Conservation (phyloP, 2,329 filamentous ascomycete species). For the Colletotrichum plurivorum region DNA sequence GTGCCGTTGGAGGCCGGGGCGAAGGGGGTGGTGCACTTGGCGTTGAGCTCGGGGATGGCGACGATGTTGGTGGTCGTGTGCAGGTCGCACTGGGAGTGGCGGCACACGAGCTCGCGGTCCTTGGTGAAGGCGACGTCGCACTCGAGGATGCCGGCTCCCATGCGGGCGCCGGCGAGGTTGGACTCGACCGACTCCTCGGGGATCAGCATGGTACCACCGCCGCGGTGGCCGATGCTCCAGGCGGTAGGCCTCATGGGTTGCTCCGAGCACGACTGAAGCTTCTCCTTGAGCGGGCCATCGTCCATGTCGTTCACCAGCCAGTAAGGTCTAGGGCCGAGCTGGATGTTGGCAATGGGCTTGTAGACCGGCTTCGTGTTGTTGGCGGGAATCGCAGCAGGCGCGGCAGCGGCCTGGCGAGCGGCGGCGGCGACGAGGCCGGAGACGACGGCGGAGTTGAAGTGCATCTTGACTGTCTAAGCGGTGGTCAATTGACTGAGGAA, state of each 20-base stretch:
- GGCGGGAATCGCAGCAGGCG: slow-evolving; percentile 7
- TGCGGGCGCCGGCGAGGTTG: slow-evolving; percentile 73
- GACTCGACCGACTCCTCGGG: slow-evolving; percentile 75
- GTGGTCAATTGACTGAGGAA: neutral
- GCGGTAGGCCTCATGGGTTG: slow-evolving; percentile 62
- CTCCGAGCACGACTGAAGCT: slow-evolving; percentile 71
- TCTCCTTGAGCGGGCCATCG: slow-evolving; percentile 69
- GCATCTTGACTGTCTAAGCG: slow-evolving; percentile 46
- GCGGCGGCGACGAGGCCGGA: slow-evolving; percentile 47
- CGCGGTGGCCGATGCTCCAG: slow-evolving; percentile 74
- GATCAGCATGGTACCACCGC: slow-evolving; percentile 72
- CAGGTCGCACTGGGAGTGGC: slow-evolving; percentile 77
- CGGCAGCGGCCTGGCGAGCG: slow-evolving; percentile 32
- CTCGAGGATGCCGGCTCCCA: slow-evolving; percentile 77
- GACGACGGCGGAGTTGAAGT: slow-evolving; percentile 47
- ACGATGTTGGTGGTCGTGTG: slow-evolving; percentile 80
- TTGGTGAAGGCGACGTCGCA: slow-evolving; percentile 78
- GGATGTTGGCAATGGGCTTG: slow-evolving; percentile 62
- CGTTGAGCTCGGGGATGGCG: slow-evolving; percentile 70
- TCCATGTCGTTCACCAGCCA: slow-evolving; percentile 76
- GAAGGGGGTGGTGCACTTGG: slow-evolving; percentile 76
- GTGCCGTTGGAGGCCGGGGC: slow-evolving; percentile 65
- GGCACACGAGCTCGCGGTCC: slow-evolving; percentile 76
- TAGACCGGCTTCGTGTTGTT: slow-evolving; percentile 29
- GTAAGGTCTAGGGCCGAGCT: slow-evolving; percentile 75